Evolutionary conservation across 805 yeast genomes (phyloP).

Genomic region (Starmerella kuoi): DNA sequence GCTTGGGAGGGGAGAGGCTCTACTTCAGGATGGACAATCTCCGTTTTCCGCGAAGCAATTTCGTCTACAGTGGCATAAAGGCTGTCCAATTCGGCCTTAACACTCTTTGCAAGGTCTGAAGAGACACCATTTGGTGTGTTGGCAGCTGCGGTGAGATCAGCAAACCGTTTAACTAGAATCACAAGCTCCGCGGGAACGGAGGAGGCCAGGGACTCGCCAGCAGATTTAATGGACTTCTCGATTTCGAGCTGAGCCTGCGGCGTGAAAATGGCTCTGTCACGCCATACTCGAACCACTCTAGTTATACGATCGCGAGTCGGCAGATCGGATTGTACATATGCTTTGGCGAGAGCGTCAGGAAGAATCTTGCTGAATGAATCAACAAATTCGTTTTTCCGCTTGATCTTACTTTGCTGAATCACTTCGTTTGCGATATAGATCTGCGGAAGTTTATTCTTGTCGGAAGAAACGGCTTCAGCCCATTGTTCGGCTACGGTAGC

Average conservation of each 20-base stretch:
- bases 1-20: background rate
- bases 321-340: constrained; percentile 30
- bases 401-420: constrained; percentile 62
- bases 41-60: background rate
- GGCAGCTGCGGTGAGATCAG: background rate
- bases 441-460: constrained; percentile 39
- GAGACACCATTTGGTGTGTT: background rate
- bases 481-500: constrained; percentile 42
- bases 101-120: background rate
- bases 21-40: background rate
- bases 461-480: constrained; percentile 32
- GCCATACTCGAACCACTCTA: constrained; percentile 56
- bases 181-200: constrained; percentile 11
- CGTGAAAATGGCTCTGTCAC: constrained; percentile 43
- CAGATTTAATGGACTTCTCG: constrained; percentile 16
- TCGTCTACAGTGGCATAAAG: background rate
- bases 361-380: constrained; percentile 41
- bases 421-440: constrained; percentile 71
- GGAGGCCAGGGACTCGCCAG: background rate
- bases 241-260: constrained; percentile 28
- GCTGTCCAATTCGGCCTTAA: background rate
- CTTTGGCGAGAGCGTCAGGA: constrained; percentile 30
- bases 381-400: constrained; percentile 46
- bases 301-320: constrained; percentile 42
- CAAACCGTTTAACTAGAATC: constrained; percentile 16